Conservation (phyloP, 345 rosid genomes). For the Diplotaxis tenuifolia region DNA sequence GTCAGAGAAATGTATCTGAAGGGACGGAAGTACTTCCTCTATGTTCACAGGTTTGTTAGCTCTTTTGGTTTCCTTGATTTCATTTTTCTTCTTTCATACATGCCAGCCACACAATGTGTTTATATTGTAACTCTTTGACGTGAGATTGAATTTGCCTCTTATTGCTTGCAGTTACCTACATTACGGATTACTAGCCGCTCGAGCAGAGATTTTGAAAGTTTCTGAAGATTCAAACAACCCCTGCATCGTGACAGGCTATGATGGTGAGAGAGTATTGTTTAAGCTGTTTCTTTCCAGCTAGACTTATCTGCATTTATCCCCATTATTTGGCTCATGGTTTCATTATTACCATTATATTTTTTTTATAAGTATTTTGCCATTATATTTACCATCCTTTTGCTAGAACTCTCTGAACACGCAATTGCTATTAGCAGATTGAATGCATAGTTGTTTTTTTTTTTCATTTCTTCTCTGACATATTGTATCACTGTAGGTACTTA, state of each 20-base stretch:
- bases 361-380: too few species aligned
- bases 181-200: slow-evolving; percentile 94
- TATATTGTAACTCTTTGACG: not conserved
- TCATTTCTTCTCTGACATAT: not conserved
- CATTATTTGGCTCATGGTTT: not conserved
- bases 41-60: slow-evolving; percentile 78
- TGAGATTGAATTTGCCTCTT: slow-evolving; percentile 18
- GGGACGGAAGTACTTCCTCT: slow-evolving; percentile 78
- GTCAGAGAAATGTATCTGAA: slow-evolving; percentile 76
- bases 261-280: slow-evolving; percentile 50
- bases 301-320: not conserved
- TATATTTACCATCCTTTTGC: not conserved
- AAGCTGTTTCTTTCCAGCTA: not conserved
- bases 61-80: slow-evolving; percentile 4
- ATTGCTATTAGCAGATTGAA: slow-evolving; percentile 1
- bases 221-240: slow-evolving; percentile 71
- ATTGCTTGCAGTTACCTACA: slow-evolving; percentile 71
- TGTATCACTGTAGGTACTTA: slow-evolving; percentile 52
- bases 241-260: slow-evolving; percentile 73
- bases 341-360: not conserved
- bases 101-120: not conserved
- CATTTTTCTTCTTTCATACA: slow-evolving; percentile 5
- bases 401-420: not conserved
- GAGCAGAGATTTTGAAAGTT: slow-evolving; percentile 80
- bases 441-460: not conserved